These are phyloP conservation scores for Malassezia dermatis DNA, from an alignment of 1,284 basidiomycete genomes.

Conservation along the genomic window DNA sequence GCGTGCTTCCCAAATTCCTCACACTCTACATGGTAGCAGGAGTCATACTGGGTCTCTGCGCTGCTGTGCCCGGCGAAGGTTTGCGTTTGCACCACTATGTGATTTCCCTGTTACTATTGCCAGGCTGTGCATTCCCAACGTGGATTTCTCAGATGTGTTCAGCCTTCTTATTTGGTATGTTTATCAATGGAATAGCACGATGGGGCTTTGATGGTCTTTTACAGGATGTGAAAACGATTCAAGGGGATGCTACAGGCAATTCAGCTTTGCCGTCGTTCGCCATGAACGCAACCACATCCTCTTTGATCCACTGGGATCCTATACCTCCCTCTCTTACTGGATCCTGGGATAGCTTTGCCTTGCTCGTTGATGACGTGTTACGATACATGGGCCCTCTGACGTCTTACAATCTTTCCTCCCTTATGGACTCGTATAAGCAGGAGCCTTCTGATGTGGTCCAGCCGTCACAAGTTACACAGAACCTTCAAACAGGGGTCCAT, in stretches of 20 bases:
- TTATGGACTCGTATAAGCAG: constrained; percentile 5
- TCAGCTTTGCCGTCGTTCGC: constrained; percentile 62
- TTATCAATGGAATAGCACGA: constrained; percentile 50
- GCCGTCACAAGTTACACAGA: constrained; percentile 50
- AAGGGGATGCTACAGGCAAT: constrained; percentile 62
- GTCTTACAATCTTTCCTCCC: constrained; percentile 22
- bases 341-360: constrained; percentile 62
- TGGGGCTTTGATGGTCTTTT: constrained; percentile 63
- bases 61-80: constrained; percentile 56
- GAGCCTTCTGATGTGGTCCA: not conserved
- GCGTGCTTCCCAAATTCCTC: constrained; percentile 64
- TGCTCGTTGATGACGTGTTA: constrained; percentile 76
- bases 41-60: constrained; percentile 58
- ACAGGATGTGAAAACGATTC: constrained; percentile 65
- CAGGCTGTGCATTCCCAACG: constrained; percentile 70
- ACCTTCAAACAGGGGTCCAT: constrained; percentile 55
- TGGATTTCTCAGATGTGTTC: constrained; percentile 66
- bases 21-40: constrained; percentile 54
- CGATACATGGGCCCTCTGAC: constrained; percentile 59
- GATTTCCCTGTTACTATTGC: constrained; percentile 63
- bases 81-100: constrained; percentile 54
- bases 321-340: constrained; percentile 50
- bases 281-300: constrained; percentile 6
- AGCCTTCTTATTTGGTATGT: constrained; percentile 70
- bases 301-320: constrained; percentile 55